Percentiles rank a stretch among this genome's conserved stretches.
phyloP scores from a whole-genome alignment of 805 yeast genomes.

The Jamesozyma piceae region DNA sequence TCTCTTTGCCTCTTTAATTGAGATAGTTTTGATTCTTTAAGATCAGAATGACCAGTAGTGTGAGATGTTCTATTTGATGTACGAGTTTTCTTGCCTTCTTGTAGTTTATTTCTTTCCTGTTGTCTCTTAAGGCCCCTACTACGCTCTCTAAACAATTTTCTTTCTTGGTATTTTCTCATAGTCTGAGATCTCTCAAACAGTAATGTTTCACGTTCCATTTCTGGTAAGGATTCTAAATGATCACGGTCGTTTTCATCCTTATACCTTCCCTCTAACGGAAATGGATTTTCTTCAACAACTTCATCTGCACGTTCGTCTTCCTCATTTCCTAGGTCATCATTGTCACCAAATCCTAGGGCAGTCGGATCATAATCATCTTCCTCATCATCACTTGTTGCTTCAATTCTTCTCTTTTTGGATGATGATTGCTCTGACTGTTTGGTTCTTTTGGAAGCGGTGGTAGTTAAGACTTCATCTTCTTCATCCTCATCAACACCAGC shows the following conservation, averaged over 20 bases:
- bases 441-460: conserved; percentile 21
- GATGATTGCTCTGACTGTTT: conserved; percentile 22
- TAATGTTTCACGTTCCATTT: conserved; percentile 83
- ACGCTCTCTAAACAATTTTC: conserved; percentile 74
- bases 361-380: conserved; percentile 35
- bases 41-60: conserved; percentile 33
- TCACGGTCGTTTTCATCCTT: conserved; percentile 72
- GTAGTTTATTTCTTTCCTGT: conserved; percentile 21
- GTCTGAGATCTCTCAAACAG: conserved; percentile 89
- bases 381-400: conserved; percentile 24
- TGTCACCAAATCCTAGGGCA: conserved; percentile 22
- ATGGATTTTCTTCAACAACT: conserved; percentile 54
- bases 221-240: conserved; percentile 62
- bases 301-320: conserved; percentile 22
- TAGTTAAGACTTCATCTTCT: conserved; percentile 31
- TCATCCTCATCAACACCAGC: conserved; percentile 67
- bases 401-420: conserved; percentile 30
- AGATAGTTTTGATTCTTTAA: conserved; percentile 46
- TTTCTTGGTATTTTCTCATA: conserved; percentile 79
- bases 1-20: conserved; percentile 72
- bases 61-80: conserved; percentile 31
- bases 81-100: conserved; percentile 20
- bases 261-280: conserved; percentile 88
- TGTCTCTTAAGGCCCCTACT: conserved; percentile 40
- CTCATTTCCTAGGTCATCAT: conserved; percentile 28